These are phyloP conservation scores for Suillus fuscotomentosus DNA, from an alignment of 768 basidiomycete species.

Conservation along the genomic window DNA sequence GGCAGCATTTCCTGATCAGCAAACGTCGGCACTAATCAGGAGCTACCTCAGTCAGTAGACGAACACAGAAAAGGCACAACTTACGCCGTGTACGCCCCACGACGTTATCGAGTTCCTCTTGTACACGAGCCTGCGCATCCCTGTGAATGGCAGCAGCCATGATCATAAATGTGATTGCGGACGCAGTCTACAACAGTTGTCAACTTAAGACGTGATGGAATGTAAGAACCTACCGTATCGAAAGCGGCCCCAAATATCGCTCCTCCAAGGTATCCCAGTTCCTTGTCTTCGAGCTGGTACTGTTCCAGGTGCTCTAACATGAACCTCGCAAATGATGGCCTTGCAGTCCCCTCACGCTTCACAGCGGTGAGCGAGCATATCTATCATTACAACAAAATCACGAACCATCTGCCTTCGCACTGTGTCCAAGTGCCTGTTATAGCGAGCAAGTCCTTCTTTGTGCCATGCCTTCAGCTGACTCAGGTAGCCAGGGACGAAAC, in stretches of 20 bases:
- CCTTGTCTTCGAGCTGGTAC: conserved; percentile 30
- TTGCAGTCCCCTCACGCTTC: conserved; percentile 24
- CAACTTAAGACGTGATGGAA: not conserved
- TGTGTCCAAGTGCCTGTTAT: conserved; percentile 26
- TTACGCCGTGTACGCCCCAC: conserved; percentile 39
- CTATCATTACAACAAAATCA: not conserved
- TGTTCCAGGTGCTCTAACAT: conserved; percentile 36
- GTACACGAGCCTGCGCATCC: conserved; percentile 46
- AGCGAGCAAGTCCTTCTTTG: conserved; percentile 35
- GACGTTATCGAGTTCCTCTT: conserved; percentile 51
- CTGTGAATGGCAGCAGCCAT: conserved; percentile 55
- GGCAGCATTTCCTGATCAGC: conserved; percentile 33
- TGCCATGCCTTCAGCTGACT: conserved; percentile 54
- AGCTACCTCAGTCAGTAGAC: not conserved
- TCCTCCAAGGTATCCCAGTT: conserved; percentile 38
- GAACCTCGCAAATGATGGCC: conserved; percentile 34
- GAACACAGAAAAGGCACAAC: not conserved
- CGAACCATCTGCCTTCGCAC: conserved; percentile 31
- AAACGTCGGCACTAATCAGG: conserved; percentile 34
- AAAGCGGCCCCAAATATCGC: conserved; percentile 43
- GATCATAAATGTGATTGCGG: conserved; percentile 51
- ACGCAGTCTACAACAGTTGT: conserved; percentile 27
- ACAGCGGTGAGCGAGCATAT: not conserved
- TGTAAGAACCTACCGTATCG: conserved; percentile 33
- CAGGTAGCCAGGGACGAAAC: conserved; percentile 35